These are phyloP conservation scores for Mycothermus thermophilus DNA, from an alignment of 495 filamentous ascomycete genomes.

Conservation along the genomic window DNA sequence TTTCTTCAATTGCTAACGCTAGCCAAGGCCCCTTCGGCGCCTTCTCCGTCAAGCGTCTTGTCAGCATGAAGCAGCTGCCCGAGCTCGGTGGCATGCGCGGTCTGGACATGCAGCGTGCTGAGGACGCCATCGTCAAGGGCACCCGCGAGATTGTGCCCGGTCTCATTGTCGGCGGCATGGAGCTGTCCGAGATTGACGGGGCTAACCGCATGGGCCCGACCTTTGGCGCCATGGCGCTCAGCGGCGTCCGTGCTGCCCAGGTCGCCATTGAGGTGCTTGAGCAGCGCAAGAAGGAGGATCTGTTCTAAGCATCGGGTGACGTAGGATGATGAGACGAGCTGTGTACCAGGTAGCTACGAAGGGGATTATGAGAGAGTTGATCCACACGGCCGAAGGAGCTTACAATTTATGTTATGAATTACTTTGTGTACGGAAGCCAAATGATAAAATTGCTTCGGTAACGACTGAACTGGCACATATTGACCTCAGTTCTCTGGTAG, in stretches of 20 bases:
- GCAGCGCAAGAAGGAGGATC: constrained; percentile 52
- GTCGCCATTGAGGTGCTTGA: constrained; percentile 67
- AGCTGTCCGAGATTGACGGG: constrained; percentile 78
- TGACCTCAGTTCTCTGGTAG: too few species aligned
- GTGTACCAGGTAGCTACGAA: too few species aligned
- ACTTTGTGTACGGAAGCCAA: too few species aligned
- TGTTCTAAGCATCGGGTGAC: too few species aligned
- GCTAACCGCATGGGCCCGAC: constrained; percentile 70
- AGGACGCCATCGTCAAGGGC: constrained; percentile 82
- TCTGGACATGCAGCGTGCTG: constrained; percentile 76
- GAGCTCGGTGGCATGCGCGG: constrained; percentile 83
- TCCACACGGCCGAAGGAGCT: too few species aligned
- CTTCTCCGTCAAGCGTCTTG: constrained; percentile 73
- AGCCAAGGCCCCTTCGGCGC: constrained; percentile 59
- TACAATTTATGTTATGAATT: too few species aligned
- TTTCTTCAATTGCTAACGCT: not conserved
- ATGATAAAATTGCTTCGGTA: too few species aligned
- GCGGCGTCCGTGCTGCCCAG: constrained; percentile 79
- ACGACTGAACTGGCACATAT: too few species aligned
- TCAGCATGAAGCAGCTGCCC: constrained; percentile 66
- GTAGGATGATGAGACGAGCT: too few species aligned
- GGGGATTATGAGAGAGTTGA: too few species aligned
- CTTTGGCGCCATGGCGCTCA: constrained; percentile 72
- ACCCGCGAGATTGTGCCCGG: constrained; percentile 78
- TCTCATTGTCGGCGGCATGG: constrained; percentile 86